These are phyloP conservation scores for Aspergillus ochraceus DNA, from an alignment of 2,329 filamentous ascomycete species.

Conservation along the genomic window DNA sequence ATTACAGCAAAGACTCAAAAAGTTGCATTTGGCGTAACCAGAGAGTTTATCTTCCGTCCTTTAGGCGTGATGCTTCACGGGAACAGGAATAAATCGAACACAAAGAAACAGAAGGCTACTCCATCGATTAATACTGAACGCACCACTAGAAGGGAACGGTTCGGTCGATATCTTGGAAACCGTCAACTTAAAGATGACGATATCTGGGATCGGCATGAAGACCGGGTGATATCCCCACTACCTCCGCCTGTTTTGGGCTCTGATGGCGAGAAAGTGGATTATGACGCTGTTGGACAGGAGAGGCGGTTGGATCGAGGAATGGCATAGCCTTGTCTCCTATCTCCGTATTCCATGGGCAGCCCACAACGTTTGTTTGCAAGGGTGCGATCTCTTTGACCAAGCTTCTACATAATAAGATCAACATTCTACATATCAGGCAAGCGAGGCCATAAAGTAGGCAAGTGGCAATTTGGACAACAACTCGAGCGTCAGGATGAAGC, in stretches of 20 bases:
- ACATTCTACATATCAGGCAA: no score
- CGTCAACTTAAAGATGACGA: slow-evolving; percentile 28
- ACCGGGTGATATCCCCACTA: slow-evolving; percentile 13
- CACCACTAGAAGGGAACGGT: slow-evolving; percentile 20
- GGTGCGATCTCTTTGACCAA: no score
- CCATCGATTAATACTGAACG: slow-evolving; percentile 16
- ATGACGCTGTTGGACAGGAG: slow-evolving; percentile 13
- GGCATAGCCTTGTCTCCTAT: no score
- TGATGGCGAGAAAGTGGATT: slow-evolving; percentile 9
- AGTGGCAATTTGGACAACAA: no score
- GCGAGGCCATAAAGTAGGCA: no score
- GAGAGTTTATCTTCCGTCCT: slow-evolving; percentile 25
- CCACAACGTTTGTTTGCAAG: no score
- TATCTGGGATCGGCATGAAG: slow-evolving; percentile 31
- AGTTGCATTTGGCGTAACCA: slow-evolving; percentile 21
- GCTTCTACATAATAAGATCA: no score
- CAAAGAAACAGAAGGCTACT: not conserved
- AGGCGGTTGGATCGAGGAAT: not conserved
- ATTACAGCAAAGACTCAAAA: slow-evolving; percentile 24
- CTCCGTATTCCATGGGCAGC: no score
- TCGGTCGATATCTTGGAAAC: slow-evolving; percentile 27
- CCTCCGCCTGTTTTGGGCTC: slow-evolving; percentile 10
- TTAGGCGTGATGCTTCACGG: slow-evolving; percentile 14
- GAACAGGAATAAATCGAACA: not conserved
- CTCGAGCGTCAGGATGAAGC: no score